phyloP scores from a whole-genome alignment of 805 yeast species.

The Jamesozyma rosinii region DNA sequence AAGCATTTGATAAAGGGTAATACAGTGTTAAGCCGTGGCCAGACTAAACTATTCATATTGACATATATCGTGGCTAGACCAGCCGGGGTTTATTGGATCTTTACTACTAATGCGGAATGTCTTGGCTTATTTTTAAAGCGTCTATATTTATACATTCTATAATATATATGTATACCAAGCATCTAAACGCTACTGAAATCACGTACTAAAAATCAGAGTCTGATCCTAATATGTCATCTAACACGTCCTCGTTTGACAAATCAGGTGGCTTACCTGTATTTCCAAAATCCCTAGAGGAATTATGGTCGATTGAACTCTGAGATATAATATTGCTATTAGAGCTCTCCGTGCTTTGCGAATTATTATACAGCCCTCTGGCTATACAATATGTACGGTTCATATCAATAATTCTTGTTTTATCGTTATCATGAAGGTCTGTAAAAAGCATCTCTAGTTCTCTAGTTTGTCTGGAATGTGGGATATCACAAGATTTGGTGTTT shows the following conservation, averaged over 20 bases:
- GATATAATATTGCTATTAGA: not conserved
- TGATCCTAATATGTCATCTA: slow-evolving; percentile 18
- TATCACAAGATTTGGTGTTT: slow-evolving; percentile 4
- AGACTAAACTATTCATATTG: no score
- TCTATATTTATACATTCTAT: not conserved
- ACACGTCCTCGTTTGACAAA: slow-evolving; percentile 7
- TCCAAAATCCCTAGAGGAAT: not conserved
- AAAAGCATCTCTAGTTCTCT: slow-evolving; percentile 10
- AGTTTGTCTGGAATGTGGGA: slow-evolving; percentile 17
- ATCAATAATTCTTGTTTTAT: slow-evolving; percentile 15
- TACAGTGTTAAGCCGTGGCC: no score
- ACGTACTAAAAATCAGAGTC: slow-evolving; percentile 20
- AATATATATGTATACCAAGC: not conserved
- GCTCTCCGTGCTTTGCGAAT: slow-evolving; percentile 2
- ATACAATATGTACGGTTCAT: slow-evolving; percentile 25
- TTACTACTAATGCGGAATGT: no score
- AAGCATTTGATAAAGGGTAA: no score
- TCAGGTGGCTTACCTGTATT: not conserved
- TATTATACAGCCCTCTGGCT: slow-evolving; percentile 15
- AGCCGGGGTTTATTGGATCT: no score
- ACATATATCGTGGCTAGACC: no score
- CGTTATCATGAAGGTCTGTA: slow-evolving; percentile 8
- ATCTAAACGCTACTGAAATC: not conserved
- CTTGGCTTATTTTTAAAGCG: no score
- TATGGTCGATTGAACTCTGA: not conserved